Evolutionary conservation across 2,329 filamentous ascomycete species (phyloP).

Genomic region (Chaetomium globosum): DNA sequence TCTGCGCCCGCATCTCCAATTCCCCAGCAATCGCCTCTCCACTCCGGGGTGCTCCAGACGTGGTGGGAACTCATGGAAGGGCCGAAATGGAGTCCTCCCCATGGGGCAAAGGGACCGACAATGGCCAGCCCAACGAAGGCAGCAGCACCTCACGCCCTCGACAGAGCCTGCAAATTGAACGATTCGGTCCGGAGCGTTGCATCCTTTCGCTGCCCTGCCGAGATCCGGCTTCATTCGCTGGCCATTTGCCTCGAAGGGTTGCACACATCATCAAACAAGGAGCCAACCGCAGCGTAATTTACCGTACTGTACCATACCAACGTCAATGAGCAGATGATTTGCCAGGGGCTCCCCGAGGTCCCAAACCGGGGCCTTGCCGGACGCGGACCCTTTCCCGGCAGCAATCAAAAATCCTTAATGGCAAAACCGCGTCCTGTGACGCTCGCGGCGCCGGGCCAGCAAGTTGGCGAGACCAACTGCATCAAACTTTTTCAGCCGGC

Average conservation of each 20-base stretch:
- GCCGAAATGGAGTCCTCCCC: conserved; percentile 14
- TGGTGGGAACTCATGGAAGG: conserved; percentile 4
- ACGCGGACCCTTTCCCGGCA: background rate
- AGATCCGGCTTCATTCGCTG: conserved; percentile 30
- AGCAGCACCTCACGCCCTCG: conserved; percentile 10
- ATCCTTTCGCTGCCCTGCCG: conserved; percentile 27
- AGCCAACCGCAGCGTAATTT: conserved; percentile 17
- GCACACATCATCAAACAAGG: conserved; percentile 16
- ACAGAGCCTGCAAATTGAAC: conserved; percentile 33
- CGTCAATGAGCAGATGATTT: background rate
- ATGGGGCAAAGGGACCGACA: background rate
- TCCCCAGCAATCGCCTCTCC: background rate
- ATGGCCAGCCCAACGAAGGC: conserved; percentile 18
- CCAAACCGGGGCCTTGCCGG: background rate
- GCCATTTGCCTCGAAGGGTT: conserved; percentile 13
- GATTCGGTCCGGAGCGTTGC: conserved; percentile 37
- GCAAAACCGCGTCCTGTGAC: background rate
- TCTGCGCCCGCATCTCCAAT: background rate
- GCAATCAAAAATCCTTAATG: conserved; percentile 6
- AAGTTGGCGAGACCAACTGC: background rate
- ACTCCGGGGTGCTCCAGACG: conserved; percentile 17
- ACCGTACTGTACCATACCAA: conserved; percentile 10
- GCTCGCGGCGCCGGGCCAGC: conserved; percentile 4
- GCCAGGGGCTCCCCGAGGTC: background rate
- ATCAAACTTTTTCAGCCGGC: background rate